phyloP scores from a whole-genome alignment of 2,329 filamentous ascomycete genomes.

The Parascedosporium putredinis region DNA sequence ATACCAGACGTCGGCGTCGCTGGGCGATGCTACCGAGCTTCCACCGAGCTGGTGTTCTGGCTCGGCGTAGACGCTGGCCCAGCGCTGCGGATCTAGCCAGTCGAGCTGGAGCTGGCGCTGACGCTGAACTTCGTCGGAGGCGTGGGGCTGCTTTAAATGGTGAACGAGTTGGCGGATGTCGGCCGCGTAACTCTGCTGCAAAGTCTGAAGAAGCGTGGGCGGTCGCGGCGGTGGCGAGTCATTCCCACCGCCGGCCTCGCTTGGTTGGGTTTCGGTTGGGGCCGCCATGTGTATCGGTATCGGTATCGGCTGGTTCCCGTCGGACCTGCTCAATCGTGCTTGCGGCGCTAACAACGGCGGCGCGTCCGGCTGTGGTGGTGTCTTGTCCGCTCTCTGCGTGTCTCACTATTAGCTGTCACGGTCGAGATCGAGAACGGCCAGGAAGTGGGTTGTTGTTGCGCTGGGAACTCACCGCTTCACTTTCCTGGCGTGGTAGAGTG shows the following conservation, averaged over 20 bases:
- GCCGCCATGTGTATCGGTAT: too few relatives aligned
- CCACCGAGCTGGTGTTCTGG: background rate
- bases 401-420: too few relatives aligned
- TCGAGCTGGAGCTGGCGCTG: background rate
- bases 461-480: too few relatives aligned
- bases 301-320: too few relatives aligned
- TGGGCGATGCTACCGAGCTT: background rate
- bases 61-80: background rate
- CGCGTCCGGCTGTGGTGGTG: too few relatives aligned
- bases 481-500: too few relatives aligned
- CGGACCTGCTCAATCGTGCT: background rate
- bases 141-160: background rate
- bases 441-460: too few relatives aligned
- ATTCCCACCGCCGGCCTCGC: too few relatives aligned
- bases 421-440: too few relatives aligned
- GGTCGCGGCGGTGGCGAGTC: background rate
- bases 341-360: background rate
- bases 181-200: background rate
- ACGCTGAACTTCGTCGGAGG: background rate
- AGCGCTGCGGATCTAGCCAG: background rate
- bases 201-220: background rate
- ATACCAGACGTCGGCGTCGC: background rate
- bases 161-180: background rate
- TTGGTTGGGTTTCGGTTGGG: too few relatives aligned
- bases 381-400: too few relatives aligned